Conservation (phyloP, 306 rosid genomes). For the Alnus glutinosa region DNA sequence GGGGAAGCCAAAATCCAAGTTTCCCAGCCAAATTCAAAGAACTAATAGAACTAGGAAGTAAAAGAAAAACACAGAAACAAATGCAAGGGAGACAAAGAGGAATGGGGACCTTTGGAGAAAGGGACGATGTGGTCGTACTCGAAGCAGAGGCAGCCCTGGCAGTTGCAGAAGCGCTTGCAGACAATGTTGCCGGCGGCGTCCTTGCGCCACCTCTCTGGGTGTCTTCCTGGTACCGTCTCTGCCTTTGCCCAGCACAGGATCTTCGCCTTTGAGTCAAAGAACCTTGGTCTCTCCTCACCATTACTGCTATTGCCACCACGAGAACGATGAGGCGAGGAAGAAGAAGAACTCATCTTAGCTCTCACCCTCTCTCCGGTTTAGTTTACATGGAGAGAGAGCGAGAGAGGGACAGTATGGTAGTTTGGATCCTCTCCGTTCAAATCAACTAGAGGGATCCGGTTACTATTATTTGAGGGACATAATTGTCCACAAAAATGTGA, state of each 20-base stretch:
- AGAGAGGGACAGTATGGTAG: background rate
- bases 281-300: constrained; percentile 58
- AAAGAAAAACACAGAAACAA: constrained; percentile 11
- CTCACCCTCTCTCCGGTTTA: background rate
- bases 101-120: constrained; percentile 69
- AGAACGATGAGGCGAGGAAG: constrained; percentile 54
- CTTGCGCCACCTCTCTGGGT: constrained; percentile 94
- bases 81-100: background rate
- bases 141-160: constrained; percentile 92
- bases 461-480: too few species aligned
- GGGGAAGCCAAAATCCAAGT: background rate
- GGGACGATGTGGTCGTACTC: constrained; percentile 92
- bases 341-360: constrained; percentile 45
- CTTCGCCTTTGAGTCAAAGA: constrained; percentile 68
- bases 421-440: too few species aligned
- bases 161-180: constrained; percentile 88
- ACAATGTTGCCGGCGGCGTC: constrained; percentile 91
- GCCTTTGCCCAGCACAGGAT: constrained; percentile 72
- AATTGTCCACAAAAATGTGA: too few species aligned
- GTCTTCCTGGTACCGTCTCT: constrained; percentile 71
- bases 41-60: background rate
- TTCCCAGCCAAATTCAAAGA: background rate
- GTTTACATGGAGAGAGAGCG: background rate
- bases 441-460: too few species aligned
- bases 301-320: constrained; percentile 25